Conservation (phyloP, 805 yeast species). For the Cyberlindnera americana region DNA sequence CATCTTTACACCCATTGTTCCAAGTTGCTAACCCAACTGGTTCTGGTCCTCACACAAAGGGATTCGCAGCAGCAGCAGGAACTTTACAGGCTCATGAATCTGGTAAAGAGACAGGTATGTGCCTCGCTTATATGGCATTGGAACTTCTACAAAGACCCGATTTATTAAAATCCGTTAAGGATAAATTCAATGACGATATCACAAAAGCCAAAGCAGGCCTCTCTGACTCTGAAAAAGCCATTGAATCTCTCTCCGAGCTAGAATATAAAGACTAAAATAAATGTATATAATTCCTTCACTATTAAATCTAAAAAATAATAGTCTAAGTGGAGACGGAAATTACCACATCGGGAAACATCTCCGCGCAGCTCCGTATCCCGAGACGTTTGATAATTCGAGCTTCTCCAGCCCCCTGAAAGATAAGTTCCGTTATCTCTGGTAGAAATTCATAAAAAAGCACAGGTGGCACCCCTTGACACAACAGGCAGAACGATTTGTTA, state of each 20-base stretch:
- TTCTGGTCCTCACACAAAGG: conserved; percentile 9
- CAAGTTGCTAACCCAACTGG: background rate
- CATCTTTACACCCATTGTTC: conserved; percentile 13
- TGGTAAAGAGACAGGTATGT: conserved; percentile 6
- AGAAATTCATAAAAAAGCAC: background rate
- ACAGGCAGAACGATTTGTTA: background rate
- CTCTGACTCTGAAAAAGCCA: background rate
- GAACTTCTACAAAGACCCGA: conserved; percentile 1
- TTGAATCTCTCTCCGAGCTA: background rate
- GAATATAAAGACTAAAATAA: background rate
- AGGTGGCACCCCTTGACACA: no score
- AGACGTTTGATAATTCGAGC: background rate
- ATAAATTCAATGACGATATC: background rate
- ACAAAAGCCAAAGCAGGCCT: background rate
- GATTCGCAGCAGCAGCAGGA: conserved; percentile 11
- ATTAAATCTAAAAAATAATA: no score
- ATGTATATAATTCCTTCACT: no score
- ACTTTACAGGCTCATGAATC: conserved; percentile 4
- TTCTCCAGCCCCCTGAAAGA: background rate
- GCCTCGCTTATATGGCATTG: background rate
- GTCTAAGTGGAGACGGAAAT: background rate
- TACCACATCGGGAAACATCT: background rate
- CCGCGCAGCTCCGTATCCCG: background rate
- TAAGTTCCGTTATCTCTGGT: background rate
- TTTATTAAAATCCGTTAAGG: conserved; percentile 1